Evolutionary conservation across 176 grass and related monocot genomes (phyloP), one percentile per base, ranked within the genome.

Genomic region (Cenchrus purpureus): DNA sequence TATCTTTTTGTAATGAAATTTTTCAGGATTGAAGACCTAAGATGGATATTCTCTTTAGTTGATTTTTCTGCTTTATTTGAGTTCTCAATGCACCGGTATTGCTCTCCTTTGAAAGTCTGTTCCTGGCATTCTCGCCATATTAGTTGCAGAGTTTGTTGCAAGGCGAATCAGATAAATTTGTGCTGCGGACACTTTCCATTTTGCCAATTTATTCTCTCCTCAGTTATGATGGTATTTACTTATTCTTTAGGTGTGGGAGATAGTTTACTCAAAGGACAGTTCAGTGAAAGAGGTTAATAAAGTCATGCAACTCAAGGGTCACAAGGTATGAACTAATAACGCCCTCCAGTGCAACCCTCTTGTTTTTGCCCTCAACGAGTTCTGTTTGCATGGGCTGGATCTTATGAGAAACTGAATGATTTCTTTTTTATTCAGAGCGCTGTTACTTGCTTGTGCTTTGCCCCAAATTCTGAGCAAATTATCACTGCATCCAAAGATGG

Each of bases 261-360:
- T 99, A 71, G 69, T 99, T 60, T 99, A 99, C 79, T 96, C 91
- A 0, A 99, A 99, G 84, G 94, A 99, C 77, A 87, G 88, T 79
- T 96, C 88, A 60, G 97, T 88, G 76, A 99, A 99, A 90, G 97
- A 96, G 83, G 82, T 99, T 65, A 77, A 88, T 54, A 99, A 81
- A 82, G 94, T 86, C 34, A 99, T 99, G 97, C 94, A 99, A 84
- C 93, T 96, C 15, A 99, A 96, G 83, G 97, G 97, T 84, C 97
- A 99, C 67, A 99, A 99, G 90, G 97, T 96, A 83, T 10, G 31
- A 16, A 34, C 8, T 60, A 62, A 75, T 16, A 68, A 56, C 17
- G 17, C 3, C 1, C 58, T 17, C 29, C 3, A 19, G 11, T 29
- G 15, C 46, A 31, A 62, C 1, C 13, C 25, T 45, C 31, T 2